phyloP scores from a whole-genome alignment of 768 basidiomycete species.

The Pleurotus pulmonarius region DNA sequence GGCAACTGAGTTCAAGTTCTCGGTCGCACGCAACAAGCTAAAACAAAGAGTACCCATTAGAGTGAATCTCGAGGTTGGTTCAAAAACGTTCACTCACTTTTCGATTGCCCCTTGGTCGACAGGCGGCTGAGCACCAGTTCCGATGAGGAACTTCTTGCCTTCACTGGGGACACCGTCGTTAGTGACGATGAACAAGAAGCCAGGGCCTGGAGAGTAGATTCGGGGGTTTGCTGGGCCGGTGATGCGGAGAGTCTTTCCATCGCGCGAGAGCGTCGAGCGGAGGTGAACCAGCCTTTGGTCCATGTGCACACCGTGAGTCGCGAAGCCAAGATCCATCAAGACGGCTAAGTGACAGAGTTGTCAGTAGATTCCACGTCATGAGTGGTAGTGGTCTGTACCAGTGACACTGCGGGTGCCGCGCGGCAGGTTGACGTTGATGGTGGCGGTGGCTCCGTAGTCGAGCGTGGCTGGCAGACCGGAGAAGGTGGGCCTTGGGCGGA shows the following conservation, averaged over 20 bases:
- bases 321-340: constrained; percentile 39
- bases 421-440: constrained; percentile 28
- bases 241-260: constrained; percentile 28
- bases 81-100: not conserved
- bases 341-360: constrained; percentile 23
- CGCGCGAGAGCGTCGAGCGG: constrained; percentile 24
- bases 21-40: too few species aligned
- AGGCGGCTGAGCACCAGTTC: constrained; percentile 32
- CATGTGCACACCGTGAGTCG: constrained; percentile 37
- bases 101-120: constrained; percentile 17
- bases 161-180: constrained; percentile 29
- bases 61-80: not conserved
- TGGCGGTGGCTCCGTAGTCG: constrained; percentile 31
- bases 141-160: constrained; percentile 29
- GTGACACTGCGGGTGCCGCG: constrained; percentile 19
- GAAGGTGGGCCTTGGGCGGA: constrained; percentile 26
- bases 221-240: constrained; percentile 31
- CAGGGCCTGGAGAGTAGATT: constrained; percentile 38
- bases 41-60: too few species aligned
- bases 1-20: too few species aligned
- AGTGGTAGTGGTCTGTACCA: constrained; percentile 15
- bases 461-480: constrained; percentile 31
- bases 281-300: constrained; percentile 35
- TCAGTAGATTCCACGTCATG: too few species aligned
- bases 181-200: constrained; percentile 29